A percentile compares a stretch with the other conserved stretches of the same genome.
Conservation (phyloP, 2,329 filamentous ascomycete genomes). For the Aspergillus sp. region DNA sequence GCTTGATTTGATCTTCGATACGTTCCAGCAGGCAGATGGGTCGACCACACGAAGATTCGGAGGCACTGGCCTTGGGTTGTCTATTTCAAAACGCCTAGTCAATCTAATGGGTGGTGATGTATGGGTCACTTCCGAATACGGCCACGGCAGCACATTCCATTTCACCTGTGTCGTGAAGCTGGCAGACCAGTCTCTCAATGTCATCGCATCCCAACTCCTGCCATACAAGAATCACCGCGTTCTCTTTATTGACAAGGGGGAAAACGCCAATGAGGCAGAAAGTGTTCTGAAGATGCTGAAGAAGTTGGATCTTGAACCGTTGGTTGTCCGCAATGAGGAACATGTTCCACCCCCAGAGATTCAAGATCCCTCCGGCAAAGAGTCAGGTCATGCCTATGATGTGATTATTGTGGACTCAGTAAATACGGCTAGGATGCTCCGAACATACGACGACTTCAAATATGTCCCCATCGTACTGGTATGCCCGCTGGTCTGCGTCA, state of each 20-base stretch:
- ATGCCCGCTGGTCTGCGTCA: slow-evolving; percentile 85
- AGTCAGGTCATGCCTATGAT: slow-evolving; percentile 70
- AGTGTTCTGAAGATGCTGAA: slow-evolving; percentile 77
- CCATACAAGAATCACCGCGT: slow-evolving; percentile 93
- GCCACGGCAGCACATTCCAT: slow-evolving; percentile 90
- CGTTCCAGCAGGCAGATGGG: slow-evolving; percentile 96
- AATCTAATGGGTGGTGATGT: slow-evolving; percentile 96
- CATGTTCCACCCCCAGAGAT: slow-evolving; percentile 60
- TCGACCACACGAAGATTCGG: slow-evolving; percentile 96
- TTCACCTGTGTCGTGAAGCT: slow-evolving; percentile 92
- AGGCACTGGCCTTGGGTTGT: slow-evolving; percentile 88
- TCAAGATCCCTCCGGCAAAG: slow-evolving; percentile 51
- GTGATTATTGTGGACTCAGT: slow-evolving; percentile 95
- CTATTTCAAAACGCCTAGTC: slow-evolving; percentile 91
- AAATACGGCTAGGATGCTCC: slow-evolving; percentile 79
- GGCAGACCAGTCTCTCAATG: slow-evolving; percentile 73
- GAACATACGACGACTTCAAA: slow-evolving; percentile 92
- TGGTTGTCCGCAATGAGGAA: slow-evolving; percentile 77
- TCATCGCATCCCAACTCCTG: slow-evolving; percentile 73
- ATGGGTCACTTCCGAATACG: slow-evolving; percentile 91
- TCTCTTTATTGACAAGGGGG: slow-evolving; percentile 89
- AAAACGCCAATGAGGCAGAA: slow-evolving; percentile 65
- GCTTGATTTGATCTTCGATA: slow-evolving; percentile 95
- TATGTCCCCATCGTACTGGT: slow-evolving; percentile 94
- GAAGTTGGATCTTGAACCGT: slow-evolving; percentile 74